Base-by-base conservation (phyloP, 2,329 filamentous ascomycete genomes). In the Amauroascus verrucosus region DNA sequence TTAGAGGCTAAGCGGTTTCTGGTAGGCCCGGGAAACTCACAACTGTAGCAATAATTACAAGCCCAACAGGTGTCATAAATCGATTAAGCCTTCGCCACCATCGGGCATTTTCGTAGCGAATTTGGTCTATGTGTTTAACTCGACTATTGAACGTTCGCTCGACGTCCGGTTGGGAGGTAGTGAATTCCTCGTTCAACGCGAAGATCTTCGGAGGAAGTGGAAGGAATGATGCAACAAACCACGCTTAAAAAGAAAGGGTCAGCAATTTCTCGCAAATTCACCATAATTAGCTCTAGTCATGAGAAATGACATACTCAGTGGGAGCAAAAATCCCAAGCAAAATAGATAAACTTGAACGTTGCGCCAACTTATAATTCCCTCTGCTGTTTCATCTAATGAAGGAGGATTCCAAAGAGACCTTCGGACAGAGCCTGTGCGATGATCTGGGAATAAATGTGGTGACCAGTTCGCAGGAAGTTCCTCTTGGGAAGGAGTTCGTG, bases 281-380 rank as follows among this genome's bases (percentile, higher is more conserved):
- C 63, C 54, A 63, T 56, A 50, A 60, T 30, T 57, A 55, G 50
- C 48, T 43, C 51, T 16, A 35, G 14, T 30, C 26, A 33, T 43
- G 22, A 46, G 45, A 41, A 35, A 45, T 5, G 32, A 68, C 80
- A 69, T 71, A 85, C 82, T 75, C 56, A 88, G 77, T 5, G 87
- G 88, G 63, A 88, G 81, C 45, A 91, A 72, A 63, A 94, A 94
- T 22, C 88, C 88, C 45, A 84, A 40, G 53, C 83, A 80, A 69
- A 94, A 94, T 47, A 87, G 72, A 50, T 85, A 73, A 28, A 91
- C 77, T 67, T 94, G 88, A 45, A 82, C 71, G 63, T 90, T 90
- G 57, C 85, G 79, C 58, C 79, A 78, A 48, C 82, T 83, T 58
- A 85, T 75, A 2, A 80, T 63, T 14, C 78, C 76, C 33, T 78